These are phyloP conservation scores for Stentor coeruleus DNA, from an alignment of 73 alveolate genomes.

Conservation along the genomic window DNA sequence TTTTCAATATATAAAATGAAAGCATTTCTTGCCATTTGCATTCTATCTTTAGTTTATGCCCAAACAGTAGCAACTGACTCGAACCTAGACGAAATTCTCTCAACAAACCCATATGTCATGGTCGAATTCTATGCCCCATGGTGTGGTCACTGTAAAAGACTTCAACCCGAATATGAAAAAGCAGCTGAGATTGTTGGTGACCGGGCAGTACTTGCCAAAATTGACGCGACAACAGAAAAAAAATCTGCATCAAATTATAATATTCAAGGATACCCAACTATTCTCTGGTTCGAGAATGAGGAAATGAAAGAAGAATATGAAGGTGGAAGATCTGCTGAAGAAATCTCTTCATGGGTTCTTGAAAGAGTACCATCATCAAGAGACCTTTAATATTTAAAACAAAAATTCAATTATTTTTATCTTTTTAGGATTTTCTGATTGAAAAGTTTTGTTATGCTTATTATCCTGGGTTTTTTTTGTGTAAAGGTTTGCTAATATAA, in stretches of 20 bases:
- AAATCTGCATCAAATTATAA: conserved; percentile 35
- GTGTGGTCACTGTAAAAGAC: conserved; percentile 63
- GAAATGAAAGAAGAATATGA: neutral
- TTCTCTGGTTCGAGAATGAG: conserved; percentile 11
- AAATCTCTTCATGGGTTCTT: neutral
- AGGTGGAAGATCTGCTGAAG: neutral
- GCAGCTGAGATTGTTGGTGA: conserved; percentile 46
- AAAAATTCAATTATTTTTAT: too few relatives aligned
- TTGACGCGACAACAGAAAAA: conserved; percentile 37
- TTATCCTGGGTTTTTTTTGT: too few relatives aligned
- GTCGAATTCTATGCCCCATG: conserved; percentile 50
- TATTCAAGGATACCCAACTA: conserved; percentile 48
- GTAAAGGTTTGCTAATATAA: too few relatives aligned
- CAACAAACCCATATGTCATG: conserved; percentile 31
- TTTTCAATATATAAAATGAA: too few relatives aligned
- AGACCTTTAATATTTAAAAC: too few relatives aligned
- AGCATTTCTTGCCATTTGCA: too few relatives aligned
- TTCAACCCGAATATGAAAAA: conserved; percentile 49
- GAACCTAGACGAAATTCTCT: too few relatives aligned
- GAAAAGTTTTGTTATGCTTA: too few relatives aligned
- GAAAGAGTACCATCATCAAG: neutral
- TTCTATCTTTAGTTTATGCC: too few relatives aligned
- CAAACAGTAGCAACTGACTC: too few relatives aligned
- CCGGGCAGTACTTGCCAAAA: conserved; percentile 32
- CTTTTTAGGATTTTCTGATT: too few relatives aligned